Evolutionary conservation across 331 rosid genomes (phyloP), one percentile per base, ranked within the genome.

Genomic region (Stylosanthes scabra): DNA sequence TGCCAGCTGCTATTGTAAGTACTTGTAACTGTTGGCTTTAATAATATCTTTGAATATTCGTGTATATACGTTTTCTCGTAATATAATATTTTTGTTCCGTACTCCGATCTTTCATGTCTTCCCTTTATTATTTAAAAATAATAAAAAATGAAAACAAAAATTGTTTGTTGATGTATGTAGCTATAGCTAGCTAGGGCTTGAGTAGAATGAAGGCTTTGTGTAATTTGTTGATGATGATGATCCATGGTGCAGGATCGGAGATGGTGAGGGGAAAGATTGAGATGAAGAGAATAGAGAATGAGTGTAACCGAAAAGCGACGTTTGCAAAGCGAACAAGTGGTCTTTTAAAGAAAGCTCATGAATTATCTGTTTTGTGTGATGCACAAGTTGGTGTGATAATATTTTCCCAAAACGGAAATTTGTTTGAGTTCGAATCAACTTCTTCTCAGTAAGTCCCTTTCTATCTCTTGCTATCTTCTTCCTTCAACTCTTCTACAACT

Each of bases 221-320:
- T 9, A 4, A 25, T 40, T 8, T 59, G 15, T 31, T 59, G 51
- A 10, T 46, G 51, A 11, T 2, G 37, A 31, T 3, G 37, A 31
- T 31, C 37, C 5, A 20, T 20, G 25, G 25, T 20, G 11, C 49
- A 44, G 7, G 57, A 14, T 31, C 37, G n/a, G 37, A 1, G 7
- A 80, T 80, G 80, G 80, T 34, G 80, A 80, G 80, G 74, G 77
- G 80, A 40, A 80, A 80, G 69, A 6, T 74, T 45, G 6, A 80
- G 27, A 46, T 80, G 73, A 80, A 74, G 28, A 74, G 8, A 37
- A 80, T 80, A 0, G 84, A 80, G 62, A 41, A 74, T 14, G 13
- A 42, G n/a, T n/a, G 29, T 1, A 68, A 37, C 7, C 84, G 84
- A 34, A 76, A 74, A 56, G 84, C 74, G 67, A 80, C 80, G 1